Conservation (phyloP, 371 early-diverging fungal genomes). For the Fennellomyces sp. region DNA sequence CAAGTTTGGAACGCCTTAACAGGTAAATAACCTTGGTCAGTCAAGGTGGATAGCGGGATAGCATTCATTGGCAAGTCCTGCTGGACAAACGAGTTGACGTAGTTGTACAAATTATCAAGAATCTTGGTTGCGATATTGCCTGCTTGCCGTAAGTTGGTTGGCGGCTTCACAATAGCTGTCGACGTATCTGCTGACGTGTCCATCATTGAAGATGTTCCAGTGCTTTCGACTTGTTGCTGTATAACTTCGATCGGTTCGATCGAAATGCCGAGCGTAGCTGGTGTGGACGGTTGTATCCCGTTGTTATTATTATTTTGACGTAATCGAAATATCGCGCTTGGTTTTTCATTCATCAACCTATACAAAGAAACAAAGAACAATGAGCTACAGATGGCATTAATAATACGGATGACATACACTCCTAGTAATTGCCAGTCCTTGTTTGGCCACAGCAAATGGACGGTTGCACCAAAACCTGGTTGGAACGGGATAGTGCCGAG, state of each 20-base stretch:
- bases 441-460: constrained; percentile 88
- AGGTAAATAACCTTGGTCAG: constrained; percentile 58
- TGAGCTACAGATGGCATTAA: no score
- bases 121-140: constrained; percentile 45
- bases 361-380: no score
- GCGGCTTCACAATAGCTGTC: constrained; percentile 25
- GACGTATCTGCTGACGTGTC: constrained; percentile 1
- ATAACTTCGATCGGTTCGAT: constrained; percentile 83
- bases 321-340: constrained; percentile 82
- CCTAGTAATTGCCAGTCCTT: constrained; percentile 88
- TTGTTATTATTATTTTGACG: constrained; percentile 14
- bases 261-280: constrained; percentile 87
- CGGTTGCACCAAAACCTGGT: constrained; percentile 83
- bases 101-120: constrained; percentile 76
- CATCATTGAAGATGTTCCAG: constrained; percentile 11
- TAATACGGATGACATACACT: no score
- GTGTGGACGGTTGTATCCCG: constrained; percentile 24
- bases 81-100: constrained; percentile 76
- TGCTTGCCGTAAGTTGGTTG: constrained; percentile 33
- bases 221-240: constrained; percentile 51
- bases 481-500: constrained; percentile 87
- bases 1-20: constrained; percentile 87
- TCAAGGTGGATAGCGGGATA: constrained; percentile 51
- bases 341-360: constrained; percentile 85
- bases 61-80: constrained; percentile 65